A percentile compares a stretch with the other conserved stretches of the same genome.
Conservation (phyloP, 345 rosid species). For the Excoecaria cochinchinensis region DNA sequence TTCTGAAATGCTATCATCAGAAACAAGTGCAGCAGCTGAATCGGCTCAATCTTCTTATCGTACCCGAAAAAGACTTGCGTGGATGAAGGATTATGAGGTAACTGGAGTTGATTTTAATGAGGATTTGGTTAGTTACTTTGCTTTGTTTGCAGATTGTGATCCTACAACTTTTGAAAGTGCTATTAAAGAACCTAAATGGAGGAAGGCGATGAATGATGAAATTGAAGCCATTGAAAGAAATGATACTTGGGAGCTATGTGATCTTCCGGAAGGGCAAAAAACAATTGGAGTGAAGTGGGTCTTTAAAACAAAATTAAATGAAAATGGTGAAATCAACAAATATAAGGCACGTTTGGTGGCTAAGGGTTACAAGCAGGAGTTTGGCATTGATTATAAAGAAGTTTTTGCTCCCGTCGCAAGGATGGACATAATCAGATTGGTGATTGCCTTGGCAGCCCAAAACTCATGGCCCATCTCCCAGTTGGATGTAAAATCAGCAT, state of each 20-base stretch:
- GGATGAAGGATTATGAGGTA: conserved; percentile 1
- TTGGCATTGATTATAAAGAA: no score
- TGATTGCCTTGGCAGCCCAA: no score
- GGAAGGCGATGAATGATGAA: not conserved
- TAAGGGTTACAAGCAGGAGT: not conserved
- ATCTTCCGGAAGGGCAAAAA: not conserved
- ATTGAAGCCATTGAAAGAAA: conserved; percentile 1
- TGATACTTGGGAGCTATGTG: conserved; percentile 1
- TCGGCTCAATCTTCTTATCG: not conserved
- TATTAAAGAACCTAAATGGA: not conserved
- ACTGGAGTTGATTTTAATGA: not conserved
- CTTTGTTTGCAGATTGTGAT: not conserved
- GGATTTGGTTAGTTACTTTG: not conserved
- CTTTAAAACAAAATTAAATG: not conserved
- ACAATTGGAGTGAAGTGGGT: conserved; percentile 6
- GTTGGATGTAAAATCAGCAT: no score
- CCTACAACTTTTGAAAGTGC: conserved; percentile 3
- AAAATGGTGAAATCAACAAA: not conserved
- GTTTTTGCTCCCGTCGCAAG: no score
- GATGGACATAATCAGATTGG: no score
- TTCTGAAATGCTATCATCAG: not conserved
- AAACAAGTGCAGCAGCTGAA: not conserved
- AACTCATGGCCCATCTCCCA: no score
- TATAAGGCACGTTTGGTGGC: not conserved
- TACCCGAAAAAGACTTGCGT: not conserved